These are phyloP conservation scores for Gillenia trifoliata DNA, from an alignment of 306 rosid species.

Conservation along the genomic window DNA sequence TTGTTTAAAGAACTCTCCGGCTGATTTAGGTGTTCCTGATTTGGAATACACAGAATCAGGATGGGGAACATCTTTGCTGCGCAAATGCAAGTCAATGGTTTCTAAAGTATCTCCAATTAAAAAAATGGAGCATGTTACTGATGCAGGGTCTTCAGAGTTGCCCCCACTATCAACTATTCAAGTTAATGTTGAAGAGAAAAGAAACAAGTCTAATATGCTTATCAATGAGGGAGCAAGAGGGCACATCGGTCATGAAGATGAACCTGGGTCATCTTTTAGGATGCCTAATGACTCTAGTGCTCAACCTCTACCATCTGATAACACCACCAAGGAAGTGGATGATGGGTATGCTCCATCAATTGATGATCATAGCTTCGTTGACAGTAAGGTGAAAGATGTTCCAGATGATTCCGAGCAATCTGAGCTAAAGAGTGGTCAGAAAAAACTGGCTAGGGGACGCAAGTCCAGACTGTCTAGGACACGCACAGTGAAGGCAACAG, in stretches of 20 bases:
- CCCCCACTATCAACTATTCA: slow-evolving; percentile 32
- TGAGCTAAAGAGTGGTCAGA: slow-evolving; percentile 38
- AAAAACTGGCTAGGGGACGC: slow-evolving; percentile 34
- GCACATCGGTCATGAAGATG: slow-evolving; percentile 21
- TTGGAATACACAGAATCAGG: slow-evolving; percentile 37
- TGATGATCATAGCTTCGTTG: slow-evolving; percentile 50
- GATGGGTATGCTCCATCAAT: slow-evolving; percentile 31
- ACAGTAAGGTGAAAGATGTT: slow-evolving; percentile 50
- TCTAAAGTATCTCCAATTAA: slow-evolving; percentile 58
- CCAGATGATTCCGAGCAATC: slow-evolving; percentile 74
- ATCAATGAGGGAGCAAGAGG: slow-evolving; percentile 30
- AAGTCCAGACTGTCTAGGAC: slow-evolving; percentile 63
- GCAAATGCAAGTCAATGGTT: slow-evolving; percentile 61
- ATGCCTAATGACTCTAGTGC: slow-evolving; percentile 25
- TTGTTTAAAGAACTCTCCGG: slow-evolving; percentile 23
- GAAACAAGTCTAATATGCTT: slow-evolving; percentile 23
- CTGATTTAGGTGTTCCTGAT: slow-evolving; percentile 27
- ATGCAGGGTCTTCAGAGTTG: slow-evolving; percentile 32
- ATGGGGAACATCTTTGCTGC: slow-evolving; percentile 49
- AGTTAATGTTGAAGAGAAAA: slow-evolving; percentile 21
- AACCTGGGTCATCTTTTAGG: slow-evolving; percentile 30
- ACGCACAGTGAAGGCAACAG: slow-evolving; percentile 63
- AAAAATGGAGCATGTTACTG: slow-evolving; percentile 34
- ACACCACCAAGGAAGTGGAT: slow-evolving; percentile 30
- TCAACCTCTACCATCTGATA: slow-evolving; percentile 28